Evolutionary conservation across 2,329 filamentous ascomycete genomes (phyloP).

Genomic region (Diaporthe aspalathi): DNA sequence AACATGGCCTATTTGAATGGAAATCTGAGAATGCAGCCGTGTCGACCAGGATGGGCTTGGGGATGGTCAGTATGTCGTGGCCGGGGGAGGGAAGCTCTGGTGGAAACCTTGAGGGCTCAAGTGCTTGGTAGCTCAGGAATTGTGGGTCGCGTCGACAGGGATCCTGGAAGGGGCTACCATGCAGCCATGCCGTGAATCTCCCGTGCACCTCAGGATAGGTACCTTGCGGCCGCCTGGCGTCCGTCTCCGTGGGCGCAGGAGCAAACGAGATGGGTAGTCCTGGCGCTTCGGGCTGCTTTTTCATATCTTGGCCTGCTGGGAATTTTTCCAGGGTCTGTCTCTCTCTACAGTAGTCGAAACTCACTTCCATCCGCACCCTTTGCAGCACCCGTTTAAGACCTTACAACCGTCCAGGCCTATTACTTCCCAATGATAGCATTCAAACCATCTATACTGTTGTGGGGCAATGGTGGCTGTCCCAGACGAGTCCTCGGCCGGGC

Average conservation of each 20-base stretch:
- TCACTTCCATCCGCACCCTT: not conserved
- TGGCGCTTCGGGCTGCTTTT: not conserved
- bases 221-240: too few relatives aligned
- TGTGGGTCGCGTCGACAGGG: conserved; percentile 25
- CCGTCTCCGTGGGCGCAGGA: too few relatives aligned
- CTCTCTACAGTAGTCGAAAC: not conserved
- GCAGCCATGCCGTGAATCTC: not conserved
- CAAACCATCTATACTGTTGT: not conserved
- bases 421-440: not conserved
- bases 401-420: not conserved
- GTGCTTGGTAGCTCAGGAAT: conserved; percentile 5
- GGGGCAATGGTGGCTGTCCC: not conserved
- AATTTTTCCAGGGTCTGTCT: too few relatives aligned
- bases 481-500: not conserved
- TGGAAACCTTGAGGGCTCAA: conserved; percentile 12
- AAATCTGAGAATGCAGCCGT: conserved; percentile 18
- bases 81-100: conserved; percentile 7
- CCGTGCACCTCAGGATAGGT: not conserved
- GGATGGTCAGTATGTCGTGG: conserved; percentile 2
- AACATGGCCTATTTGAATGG: conserved; percentile 13
- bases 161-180: not conserved
- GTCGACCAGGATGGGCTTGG: not conserved
- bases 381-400: not conserved
- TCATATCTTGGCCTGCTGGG: not conserved
- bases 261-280: not conserved